Percentiles rank a stretch among this genome's conserved stretches.
phyloP scores from a whole-genome alignment of 2,329 filamentous ascomycete genomes.

The Fusarium drepaniforme region DNA sequence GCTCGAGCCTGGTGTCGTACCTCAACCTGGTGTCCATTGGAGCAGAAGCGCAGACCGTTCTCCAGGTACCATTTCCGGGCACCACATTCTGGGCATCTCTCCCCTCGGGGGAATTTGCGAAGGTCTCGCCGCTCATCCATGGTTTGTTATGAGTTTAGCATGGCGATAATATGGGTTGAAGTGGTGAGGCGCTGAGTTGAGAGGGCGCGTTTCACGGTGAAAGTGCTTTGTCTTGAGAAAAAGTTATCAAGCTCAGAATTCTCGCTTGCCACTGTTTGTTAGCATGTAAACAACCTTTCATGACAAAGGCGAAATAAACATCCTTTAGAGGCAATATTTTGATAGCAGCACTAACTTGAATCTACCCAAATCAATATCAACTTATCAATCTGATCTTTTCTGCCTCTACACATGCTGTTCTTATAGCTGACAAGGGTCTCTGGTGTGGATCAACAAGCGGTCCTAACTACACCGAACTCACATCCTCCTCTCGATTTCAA shows the following conservation, averaged over 20 bases:
- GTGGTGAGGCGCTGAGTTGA: background rate
- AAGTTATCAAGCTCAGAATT: slow-evolving; percentile 5
- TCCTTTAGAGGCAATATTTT: background rate
- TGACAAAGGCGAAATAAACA: background rate
- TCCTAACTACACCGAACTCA: background rate
- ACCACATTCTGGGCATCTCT: slow-evolving; percentile 74
- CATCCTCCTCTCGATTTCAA: background rate
- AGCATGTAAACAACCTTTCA: background rate
- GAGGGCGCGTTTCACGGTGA: background rate
- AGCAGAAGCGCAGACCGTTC: slow-evolving; percentile 83
- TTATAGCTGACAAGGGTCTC: background rate
- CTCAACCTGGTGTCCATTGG: slow-evolving; percentile 83
- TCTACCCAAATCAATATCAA: background rate
- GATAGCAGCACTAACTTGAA: background rate
- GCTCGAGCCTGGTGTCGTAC: slow-evolving; percentile 53
- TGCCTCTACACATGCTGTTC: background rate
- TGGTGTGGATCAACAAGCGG: background rate
- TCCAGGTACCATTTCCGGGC: slow-evolving; percentile 79
- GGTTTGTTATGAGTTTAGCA: background rate
- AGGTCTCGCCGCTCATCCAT: slow-evolving; percentile 60
- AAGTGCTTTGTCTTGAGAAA: slow-evolving; percentile 20
- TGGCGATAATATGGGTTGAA: background rate
- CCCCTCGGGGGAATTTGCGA: slow-evolving; percentile 64
- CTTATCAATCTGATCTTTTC: background rate
- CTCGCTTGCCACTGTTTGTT: slow-evolving; percentile 8